Base-by-base conservation (phyloP, 1,139 yeast genomes). In the Yamadazyma dendronema region DNA sequence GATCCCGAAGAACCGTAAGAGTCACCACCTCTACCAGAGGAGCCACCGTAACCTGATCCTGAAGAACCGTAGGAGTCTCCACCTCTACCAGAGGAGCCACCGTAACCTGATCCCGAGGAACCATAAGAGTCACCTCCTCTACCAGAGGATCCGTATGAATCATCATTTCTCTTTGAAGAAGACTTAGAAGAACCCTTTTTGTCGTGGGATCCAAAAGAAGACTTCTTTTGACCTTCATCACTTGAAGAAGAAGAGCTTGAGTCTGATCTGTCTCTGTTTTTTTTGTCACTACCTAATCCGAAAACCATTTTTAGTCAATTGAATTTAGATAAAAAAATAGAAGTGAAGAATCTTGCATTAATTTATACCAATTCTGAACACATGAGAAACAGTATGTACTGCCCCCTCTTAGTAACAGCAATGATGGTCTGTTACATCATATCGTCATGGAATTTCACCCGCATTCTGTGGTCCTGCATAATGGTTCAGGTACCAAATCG, bases 1-100 rank as follows among this genome's bases (percentile, higher is more conserved):
- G 37, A 48, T 49, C 30, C 36, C 12, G 33, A 47, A 16, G 59
- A 51, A 27, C 59, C 57, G 38, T 54, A 56, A 22, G 59, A 49
- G 33, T 54, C 53, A 25, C 39, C 32, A 35, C 43, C 43, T 22
- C 33, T 24, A 2, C 45, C 47, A 10, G 48, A 42, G 17, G 52
- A 46, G 17, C 56, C 57, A 31, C 44, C 53, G 22, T 44, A 40
- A 27, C 46, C 37, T 11, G 39, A 28, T 39, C 42, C 50, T 7
- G 35, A 31, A 14, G 38, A 42, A 21, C 59, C 59, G 38, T 49
- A 52, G 16, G 58, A 50, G 38, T 47, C 53, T 12, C 28, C 34
- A 15, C 46, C 42, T 26, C 53, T 44, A 32, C 34, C 35, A 24
- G 36, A 35, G n/a, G 31, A 33, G 29, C 36, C 35, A 27, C 22